Conservation (phyloP, 371 early-diverging fungal species). For the Apophysomyces ossiformis region DNA sequence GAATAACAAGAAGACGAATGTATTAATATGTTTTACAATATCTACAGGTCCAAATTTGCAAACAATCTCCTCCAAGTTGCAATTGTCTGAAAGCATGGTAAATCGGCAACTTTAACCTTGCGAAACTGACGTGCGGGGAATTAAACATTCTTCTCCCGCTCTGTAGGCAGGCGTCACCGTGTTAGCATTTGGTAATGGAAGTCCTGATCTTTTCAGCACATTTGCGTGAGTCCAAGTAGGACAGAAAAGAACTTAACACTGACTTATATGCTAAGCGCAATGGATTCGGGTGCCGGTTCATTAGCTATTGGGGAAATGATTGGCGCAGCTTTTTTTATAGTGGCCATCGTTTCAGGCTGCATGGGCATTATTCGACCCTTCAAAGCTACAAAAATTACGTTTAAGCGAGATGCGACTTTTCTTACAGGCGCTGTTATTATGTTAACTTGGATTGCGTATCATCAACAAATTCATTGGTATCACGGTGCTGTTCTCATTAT, state of each 20-base stretch:
- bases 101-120: constrained; percentile 8
- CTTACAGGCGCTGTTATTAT: constrained; percentile 71
- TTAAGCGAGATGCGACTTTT: constrained; percentile 76
- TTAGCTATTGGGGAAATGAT: constrained; percentile 84
- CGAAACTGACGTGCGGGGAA: not conserved
- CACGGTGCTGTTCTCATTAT: constrained; percentile 60
- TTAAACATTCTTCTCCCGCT: constrained; percentile 4
- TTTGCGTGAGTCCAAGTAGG: constrained; percentile 44
- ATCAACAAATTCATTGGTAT: constrained; percentile 62
- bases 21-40: not conserved
- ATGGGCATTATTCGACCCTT: constrained; percentile 75
- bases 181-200: constrained; percentile 86
- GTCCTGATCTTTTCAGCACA: constrained; percentile 82
- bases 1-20: not conserved
- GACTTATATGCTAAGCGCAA: constrained; percentile 52
- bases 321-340: constrained; percentile 80
- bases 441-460: constrained; percentile 62
- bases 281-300: constrained; percentile 73
- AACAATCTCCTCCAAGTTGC: constrained; percentile 60
- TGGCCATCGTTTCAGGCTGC: constrained; percentile 74
- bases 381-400: constrained; percentile 62
- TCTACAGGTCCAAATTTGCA: constrained; percentile 59
- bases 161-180: constrained; percentile 84
- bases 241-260: not conserved
- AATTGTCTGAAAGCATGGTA: constrained; percentile 73